These are phyloP conservation scores for Echites panduratus DNA, from an alignment of 257 asterid genomes.

Conservation along the genomic window DNA sequence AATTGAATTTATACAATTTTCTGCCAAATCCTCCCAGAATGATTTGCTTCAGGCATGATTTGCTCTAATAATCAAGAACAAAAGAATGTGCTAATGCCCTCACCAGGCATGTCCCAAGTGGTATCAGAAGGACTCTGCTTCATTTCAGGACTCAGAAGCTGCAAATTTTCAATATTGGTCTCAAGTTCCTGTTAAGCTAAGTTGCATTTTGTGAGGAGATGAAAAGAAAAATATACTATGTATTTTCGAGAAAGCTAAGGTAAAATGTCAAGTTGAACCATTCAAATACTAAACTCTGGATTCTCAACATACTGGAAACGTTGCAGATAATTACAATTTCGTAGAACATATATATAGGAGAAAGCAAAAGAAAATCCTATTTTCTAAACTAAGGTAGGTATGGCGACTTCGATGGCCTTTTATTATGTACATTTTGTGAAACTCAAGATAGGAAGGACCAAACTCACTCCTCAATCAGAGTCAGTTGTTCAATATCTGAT, in stretches of 20 bases:
- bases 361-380: slow-evolving; percentile 1
- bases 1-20: not conserved
- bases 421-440: slow-evolving; percentile 23
- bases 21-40: not conserved
- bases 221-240: not conserved
- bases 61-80: not conserved
- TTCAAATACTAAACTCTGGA: not conserved
- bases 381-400: slow-evolving; percentile 13
- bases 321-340: slow-evolving; percentile 14
- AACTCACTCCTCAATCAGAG: slow-evolving; percentile 28
- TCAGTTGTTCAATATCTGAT: slow-evolving; percentile 8
- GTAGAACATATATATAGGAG: slow-evolving; percentile 1
- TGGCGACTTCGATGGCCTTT: slow-evolving; percentile 5
- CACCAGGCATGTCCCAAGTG: no score
- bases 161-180: not conserved
- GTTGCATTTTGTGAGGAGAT: not conserved
- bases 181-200: not conserved
- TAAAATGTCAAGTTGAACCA: not conserved
- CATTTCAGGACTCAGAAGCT: no score
- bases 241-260: not conserved
- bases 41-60: not conserved
- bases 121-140: no score
- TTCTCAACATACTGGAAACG: slow-evolving; percentile 9
- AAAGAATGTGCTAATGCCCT: not conserved
- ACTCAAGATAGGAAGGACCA: slow-evolving; percentile 15